These are phyloP conservation scores for Cubamyces sp. DNA, from an alignment of 768 basidiomycete species.

Conservation along the genomic window DNA sequence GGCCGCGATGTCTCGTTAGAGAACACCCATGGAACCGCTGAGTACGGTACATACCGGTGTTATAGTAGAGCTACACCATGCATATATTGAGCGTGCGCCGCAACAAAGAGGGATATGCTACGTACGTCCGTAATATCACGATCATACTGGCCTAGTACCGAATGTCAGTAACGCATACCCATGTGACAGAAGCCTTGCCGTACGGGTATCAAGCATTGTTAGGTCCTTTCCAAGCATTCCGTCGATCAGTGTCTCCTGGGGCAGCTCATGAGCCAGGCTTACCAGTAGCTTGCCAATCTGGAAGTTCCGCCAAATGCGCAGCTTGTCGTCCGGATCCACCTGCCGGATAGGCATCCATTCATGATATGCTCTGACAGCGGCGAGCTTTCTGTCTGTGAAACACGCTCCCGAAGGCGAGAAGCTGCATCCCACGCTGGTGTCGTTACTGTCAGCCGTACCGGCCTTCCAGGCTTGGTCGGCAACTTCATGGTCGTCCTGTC, in stretches of 20 bases:
- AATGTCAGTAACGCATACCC: neutral
- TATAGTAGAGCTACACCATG: constrained; percentile 47
- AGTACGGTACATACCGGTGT: constrained; percentile 45
- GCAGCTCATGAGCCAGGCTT: neutral
- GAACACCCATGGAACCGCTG: no score
- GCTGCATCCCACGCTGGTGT: constrained; percentile 51
- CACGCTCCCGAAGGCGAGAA: constrained; percentile 58
- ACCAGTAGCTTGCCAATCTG: constrained; percentile 62
- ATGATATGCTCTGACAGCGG: constrained; percentile 61
- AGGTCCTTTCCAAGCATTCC: constrained; percentile 40
- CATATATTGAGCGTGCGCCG: neutral
- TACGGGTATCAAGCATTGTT: constrained; percentile 66
- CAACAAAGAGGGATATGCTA: neutral
- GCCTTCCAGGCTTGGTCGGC: constrained; percentile 63
- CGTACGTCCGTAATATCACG: constrained; percentile 60
- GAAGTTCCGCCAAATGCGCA: constrained; percentile 67
- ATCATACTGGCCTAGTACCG: constrained; percentile 50
- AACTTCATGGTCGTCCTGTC: constrained; percentile 58
- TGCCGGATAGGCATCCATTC: constrained; percentile 69
- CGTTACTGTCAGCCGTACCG: constrained; percentile 58
- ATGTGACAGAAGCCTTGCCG: constrained; percentile 18
- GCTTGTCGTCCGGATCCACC: constrained; percentile 55
- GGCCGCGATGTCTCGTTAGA: no score
- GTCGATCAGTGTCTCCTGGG: no score
- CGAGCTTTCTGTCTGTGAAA: constrained; percentile 62